Evolutionary conservation across 2,329 filamentous ascomycete genomes (phyloP).

Genomic region (Didymella lethalis): DNA sequence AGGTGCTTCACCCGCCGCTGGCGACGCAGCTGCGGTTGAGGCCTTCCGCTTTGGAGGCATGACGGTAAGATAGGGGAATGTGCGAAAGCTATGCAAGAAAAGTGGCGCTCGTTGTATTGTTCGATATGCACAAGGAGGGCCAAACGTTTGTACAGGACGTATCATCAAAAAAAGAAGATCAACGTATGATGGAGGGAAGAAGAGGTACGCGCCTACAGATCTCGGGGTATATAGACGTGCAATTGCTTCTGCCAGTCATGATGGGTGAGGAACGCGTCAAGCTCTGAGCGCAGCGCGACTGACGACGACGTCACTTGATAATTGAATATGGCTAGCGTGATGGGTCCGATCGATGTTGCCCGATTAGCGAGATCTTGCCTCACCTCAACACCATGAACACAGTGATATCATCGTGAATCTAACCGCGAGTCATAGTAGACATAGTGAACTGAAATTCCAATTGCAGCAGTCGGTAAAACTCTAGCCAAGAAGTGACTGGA

Average conservation of each 20-base stretch:
- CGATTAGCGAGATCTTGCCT: conserved; percentile 24
- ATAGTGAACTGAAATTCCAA: too few species aligned
- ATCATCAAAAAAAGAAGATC: conserved; percentile 38
- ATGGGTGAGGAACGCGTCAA: conserved; percentile 32
- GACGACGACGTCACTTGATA: conserved; percentile 30
- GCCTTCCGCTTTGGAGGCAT: conserved; percentile 47
- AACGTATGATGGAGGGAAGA: conserved; percentile 13
- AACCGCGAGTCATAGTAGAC: neutral
- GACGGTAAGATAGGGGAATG: conserved; percentile 12
- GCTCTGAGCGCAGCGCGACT: conserved; percentile 24
- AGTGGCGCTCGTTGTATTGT: conserved; percentile 26
- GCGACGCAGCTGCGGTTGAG: conserved; percentile 33
- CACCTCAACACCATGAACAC: conserved; percentile 8
- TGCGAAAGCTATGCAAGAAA: conserved; percentile 20
- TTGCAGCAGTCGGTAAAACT: too few species aligned
- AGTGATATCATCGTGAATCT: neutral
- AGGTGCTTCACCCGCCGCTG: conserved; percentile 19
- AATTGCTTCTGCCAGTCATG: conserved; percentile 24
- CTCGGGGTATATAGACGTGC: conserved; percentile 11
- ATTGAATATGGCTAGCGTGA: conserved; percentile 19
- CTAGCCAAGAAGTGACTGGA: too few species aligned
- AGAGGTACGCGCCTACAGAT: conserved; percentile 6
- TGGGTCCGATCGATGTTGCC: conserved; percentile 17
- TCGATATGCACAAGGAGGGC: conserved; percentile 32
- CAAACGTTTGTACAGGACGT: conserved; percentile 32